Percentiles rank a stretch among this genome's conserved stretches.
Evolutionary conservation across 2,329 filamentous ascomycete species (phyloP).

Genomic region (Coniella lustricola): DNA sequence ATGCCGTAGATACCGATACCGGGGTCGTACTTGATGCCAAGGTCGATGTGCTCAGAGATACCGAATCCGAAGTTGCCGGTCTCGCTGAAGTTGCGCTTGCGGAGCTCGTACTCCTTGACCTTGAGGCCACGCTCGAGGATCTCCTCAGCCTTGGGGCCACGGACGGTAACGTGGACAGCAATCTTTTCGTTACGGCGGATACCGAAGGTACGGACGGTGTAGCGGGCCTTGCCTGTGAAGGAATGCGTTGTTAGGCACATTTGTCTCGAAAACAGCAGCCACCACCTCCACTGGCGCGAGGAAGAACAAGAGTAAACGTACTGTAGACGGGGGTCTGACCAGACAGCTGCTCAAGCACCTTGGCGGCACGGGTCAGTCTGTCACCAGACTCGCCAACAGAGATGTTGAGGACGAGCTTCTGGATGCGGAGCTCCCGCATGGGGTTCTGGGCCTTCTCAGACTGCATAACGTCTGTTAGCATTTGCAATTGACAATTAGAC

Average conservation of each 20-base stretch:
- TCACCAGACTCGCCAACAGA: slow-evolving; percentile 99
- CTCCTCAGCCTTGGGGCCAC: slow-evolving; percentile 95
- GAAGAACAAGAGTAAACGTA: slow-evolving; percentile 37
- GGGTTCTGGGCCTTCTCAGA: slow-evolving; percentile 91
- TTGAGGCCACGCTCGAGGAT: slow-evolving; percentile 99
- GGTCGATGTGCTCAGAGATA: slow-evolving; percentile 99
- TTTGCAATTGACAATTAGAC: slow-evolving; percentile 7
- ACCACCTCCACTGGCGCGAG: neutral
- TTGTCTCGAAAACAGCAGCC: too few species aligned
- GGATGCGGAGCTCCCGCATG: slow-evolving; percentile 99
- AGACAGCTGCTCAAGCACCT: slow-evolving; percentile 98
- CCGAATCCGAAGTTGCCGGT: slow-evolving; percentile 99
- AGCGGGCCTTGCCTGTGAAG: slow-evolving; percentile 86
- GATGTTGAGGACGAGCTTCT: slow-evolving; percentile 99
- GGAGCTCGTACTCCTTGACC: slow-evolving; percentile 99
- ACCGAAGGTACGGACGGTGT: slow-evolving; percentile 99
- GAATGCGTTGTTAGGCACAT: neutral
- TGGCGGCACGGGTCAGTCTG: slow-evolving; percentile 98
- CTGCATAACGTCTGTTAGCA: slow-evolving; percentile 34
- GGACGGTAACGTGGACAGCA: slow-evolving; percentile 97
- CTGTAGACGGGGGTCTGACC: slow-evolving; percentile 99
- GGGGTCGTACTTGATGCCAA: slow-evolving; percentile 99
- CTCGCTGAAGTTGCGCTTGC: slow-evolving; percentile 99
- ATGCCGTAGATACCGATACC: slow-evolving; percentile 99
- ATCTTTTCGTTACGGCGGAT: slow-evolving; percentile 99